These are phyloP conservation scores for Isoetes taiwanensis DNA, from an alignment of 75 land plant species.

Conservation along the genomic window DNA sequence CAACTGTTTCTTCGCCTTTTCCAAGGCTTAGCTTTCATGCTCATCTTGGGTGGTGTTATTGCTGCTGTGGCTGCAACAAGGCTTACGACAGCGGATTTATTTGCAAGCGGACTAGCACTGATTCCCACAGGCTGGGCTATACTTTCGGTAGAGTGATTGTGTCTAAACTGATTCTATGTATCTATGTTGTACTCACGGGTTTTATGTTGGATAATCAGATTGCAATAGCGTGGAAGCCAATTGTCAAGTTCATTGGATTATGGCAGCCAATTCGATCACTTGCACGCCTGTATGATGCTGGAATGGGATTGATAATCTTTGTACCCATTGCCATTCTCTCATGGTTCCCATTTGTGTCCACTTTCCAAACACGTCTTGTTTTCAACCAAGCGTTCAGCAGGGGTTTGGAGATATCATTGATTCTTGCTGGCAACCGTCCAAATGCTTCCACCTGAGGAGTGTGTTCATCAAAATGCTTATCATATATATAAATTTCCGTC, in stretches of 20 bases:
- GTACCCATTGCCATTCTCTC: slow-evolving; percentile 72
- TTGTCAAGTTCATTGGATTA: slow-evolving; percentile 40
- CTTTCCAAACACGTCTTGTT: slow-evolving; percentile 90
- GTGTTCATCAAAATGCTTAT: no score
- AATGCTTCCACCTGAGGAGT: no score
- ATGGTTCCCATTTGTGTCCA: slow-evolving; percentile 97
- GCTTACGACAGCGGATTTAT: slow-evolving; percentile 58
- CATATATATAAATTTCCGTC: no score
- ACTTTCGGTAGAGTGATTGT: slow-evolving; percentile 36
- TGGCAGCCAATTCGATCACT: slow-evolving; percentile 83
- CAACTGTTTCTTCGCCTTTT: slow-evolving; percentile 58
- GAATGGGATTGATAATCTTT: slow-evolving; percentile 81
- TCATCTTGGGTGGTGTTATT: slow-evolving; percentile 38
- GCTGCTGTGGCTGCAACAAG: slow-evolving; percentile 35
- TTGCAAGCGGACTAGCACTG: slow-evolving; percentile 71
- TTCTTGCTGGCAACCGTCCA: slow-evolving; percentile 93
- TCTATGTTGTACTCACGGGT: not conserved
- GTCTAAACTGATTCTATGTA: no score
- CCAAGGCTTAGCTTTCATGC: slow-evolving; percentile 52
- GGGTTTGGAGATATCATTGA: slow-evolving; percentile 87
- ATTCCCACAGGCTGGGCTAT: slow-evolving; percentile 86
- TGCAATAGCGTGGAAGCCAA: slow-evolving; percentile 56
- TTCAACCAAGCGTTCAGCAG: slow-evolving; percentile 98
- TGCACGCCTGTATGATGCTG: slow-evolving; percentile 84
- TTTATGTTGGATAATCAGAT: slow-evolving; percentile 30